Evolutionary conservation across 495 filamentous ascomycete species (phyloP).

Genomic region (Physcia stellaris): DNA sequence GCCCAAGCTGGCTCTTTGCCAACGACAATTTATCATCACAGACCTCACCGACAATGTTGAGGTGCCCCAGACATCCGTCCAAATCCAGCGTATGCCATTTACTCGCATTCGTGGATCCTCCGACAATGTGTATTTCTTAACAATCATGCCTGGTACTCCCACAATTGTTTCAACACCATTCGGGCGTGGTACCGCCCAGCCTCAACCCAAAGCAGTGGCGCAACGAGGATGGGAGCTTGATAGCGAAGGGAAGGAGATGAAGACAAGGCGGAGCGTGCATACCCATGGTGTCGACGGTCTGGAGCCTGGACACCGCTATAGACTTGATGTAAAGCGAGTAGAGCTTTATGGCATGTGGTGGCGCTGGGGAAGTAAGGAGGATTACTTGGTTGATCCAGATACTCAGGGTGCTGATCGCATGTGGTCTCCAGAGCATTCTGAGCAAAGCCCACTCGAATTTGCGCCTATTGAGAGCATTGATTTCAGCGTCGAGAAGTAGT

Average conservation of each 20-base stretch:
- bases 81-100: conserved; percentile 4
- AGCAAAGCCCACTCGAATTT: no score
- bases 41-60: conserved; percentile 1
- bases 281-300: conserved; percentile 7
- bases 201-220: conserved; percentile 6
- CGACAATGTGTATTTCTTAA: conserved; percentile 3
- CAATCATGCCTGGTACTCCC: neutral
- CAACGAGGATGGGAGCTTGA: conserved; percentile 21
- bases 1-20: conserved; percentile 1
- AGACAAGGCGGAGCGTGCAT: conserved; percentile 2
- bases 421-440: no score
- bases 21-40: conserved; percentile 6
- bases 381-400: conserved; percentile 18
- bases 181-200: conserved; percentile 1
- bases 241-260: conserved; percentile 6
- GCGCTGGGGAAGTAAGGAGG: conserved; percentile 10
- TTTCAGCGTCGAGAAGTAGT: no score
- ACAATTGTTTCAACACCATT: conserved; percentile 4
- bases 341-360: conserved; percentile 5
- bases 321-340: conserved; percentile 3
- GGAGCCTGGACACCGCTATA: conserved; percentile 7
- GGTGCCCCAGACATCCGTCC: conserved; percentile 1
- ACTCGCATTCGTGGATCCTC: conserved; percentile 2
- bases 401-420: no score
- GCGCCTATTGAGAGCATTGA: no score